Evolutionary conservation across 73 alveolate species (phyloP).

Genomic region (Paramecium biaurelia): DNA sequence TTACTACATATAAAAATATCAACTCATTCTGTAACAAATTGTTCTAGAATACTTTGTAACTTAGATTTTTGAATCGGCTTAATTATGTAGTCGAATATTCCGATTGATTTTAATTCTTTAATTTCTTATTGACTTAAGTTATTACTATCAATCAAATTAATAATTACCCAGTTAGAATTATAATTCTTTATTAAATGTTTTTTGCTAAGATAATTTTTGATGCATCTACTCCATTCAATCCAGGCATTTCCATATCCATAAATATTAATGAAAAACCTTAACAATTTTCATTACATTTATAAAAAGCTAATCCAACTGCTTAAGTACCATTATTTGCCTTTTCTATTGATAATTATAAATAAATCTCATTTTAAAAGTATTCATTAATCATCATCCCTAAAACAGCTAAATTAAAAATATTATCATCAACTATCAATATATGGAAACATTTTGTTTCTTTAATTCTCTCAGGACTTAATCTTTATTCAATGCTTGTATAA

Average conservation of each 20-base stretch:
- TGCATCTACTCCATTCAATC: slow-evolving; percentile 25
- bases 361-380: not conserved
- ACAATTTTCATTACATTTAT: not conserved
- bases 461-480: slow-evolving; percentile 1
- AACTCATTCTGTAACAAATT: not conserved
- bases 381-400: not conserved
- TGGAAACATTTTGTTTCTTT: not conserved
- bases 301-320: slow-evolving; percentile 2
- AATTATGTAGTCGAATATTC: not conserved
- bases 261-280: not conserved
- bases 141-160: not conserved
- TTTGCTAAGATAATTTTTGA: not conserved
- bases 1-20: not conserved
- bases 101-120: not conserved
- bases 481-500: not conserved
- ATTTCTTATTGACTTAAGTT: not conserved
- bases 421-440: slow-evolving; percentile 19
- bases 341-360: not conserved
- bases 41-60: not conserved
- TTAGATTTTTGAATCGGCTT: not conserved
- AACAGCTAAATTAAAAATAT: not conserved
- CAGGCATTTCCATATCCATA: slow-evolving; percentile 54
- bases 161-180: not conserved
- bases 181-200: not conserved
- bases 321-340: not conserved